Base-by-base conservation (phyloP, 148 eudicot species). In the Linanthus parryae region DNA sequence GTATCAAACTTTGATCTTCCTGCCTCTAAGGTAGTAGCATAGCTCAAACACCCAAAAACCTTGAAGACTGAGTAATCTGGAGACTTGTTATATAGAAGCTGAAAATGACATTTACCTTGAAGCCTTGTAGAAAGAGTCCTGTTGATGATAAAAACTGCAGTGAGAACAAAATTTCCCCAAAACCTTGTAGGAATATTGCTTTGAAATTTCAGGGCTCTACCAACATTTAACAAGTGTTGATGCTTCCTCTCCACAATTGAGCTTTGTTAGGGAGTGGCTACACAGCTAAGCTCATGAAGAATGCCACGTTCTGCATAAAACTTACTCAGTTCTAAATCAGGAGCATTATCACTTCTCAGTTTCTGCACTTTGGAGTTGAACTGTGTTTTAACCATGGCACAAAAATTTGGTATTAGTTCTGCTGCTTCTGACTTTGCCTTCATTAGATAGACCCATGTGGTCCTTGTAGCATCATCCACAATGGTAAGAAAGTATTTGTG, bases 381-480 rank as follows among this genome's bases (percentile, higher is more conserved):
- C 48, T 44, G 48, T 0, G 48, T 44, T 8, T 2, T 2, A 20
- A 44, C 27, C 27, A 44, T 20, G 8, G 8, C 27, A 20, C 11
- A 1, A 15, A 20, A 20, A 7, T n/a, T 6, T 8, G 11, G 2
- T 8, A 44, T 14, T 1, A 44, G 2, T 20, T 0, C 2, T 8
- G 8, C 11, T 3, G n/a, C 3, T 44, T 44, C 26, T 20, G 3
- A 20, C 24, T 44, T 20, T 8, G 8, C 2, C 12, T 22, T 44
- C 48, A 44, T 44, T 7, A 44, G 43, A 39, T 20, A 44, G 11
- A 44, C 27, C 48, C 48, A 44, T 2, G 48, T 44, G 12, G 27
- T 20, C 24, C 48, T 20, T 2, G 48, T 8, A 22, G 11, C 1
- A 44, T 20, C 48, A 44, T 44, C 26, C 2, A 21, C 48, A 20